phyloP scores from a whole-genome alignment of 495 filamentous ascomycete genomes.

The Rusavskia elegans region DNA sequence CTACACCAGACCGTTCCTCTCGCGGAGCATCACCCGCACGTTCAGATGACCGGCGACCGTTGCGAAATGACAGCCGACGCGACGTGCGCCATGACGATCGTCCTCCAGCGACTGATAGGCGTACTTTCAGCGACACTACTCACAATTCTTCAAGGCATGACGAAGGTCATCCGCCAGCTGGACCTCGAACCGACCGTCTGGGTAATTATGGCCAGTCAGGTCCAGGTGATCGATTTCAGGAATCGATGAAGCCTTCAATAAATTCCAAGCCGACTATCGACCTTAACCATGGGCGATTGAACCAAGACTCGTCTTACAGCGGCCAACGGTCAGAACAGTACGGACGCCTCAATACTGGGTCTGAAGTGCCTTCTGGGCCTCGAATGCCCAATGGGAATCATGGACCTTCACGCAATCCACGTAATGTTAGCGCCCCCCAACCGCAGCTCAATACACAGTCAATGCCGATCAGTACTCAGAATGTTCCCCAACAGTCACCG shows the following conservation, averaged over 20 bases:
- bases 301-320: constrained; percentile 8
- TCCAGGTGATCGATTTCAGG: constrained; percentile 10
- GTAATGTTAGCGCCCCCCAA: constrained; percentile 12
- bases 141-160: constrained; percentile 6
- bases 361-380: constrained; percentile 14
- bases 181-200: constrained; percentile 10
- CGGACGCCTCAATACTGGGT: constrained; percentile 11
- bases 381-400: constrained; percentile 12
- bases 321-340: constrained; percentile 12
- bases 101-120: constrained; percentile 3
- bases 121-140: constrained; percentile 3
- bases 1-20: constrained; percentile 5
- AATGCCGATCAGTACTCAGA: background rate
- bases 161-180: constrained; percentile 10
- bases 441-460: constrained; percentile 7
- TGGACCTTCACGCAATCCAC: constrained; percentile 3
- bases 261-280: constrained; percentile 4
- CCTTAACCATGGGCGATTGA: constrained; percentile 11
- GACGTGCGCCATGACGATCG: constrained; percentile 6
- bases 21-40: constrained; percentile 10
- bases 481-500: background rate
- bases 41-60: constrained; percentile 9
- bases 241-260: constrained; percentile 5
- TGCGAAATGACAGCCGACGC: constrained; percentile 3
- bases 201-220: background rate